A percentile compares a stretch with the other conserved stretches of the same genome.
Evolutionary conservation across 2,329 filamentous ascomycete genomes (phyloP).

Genomic region (Colletotrichum sp.): DNA sequence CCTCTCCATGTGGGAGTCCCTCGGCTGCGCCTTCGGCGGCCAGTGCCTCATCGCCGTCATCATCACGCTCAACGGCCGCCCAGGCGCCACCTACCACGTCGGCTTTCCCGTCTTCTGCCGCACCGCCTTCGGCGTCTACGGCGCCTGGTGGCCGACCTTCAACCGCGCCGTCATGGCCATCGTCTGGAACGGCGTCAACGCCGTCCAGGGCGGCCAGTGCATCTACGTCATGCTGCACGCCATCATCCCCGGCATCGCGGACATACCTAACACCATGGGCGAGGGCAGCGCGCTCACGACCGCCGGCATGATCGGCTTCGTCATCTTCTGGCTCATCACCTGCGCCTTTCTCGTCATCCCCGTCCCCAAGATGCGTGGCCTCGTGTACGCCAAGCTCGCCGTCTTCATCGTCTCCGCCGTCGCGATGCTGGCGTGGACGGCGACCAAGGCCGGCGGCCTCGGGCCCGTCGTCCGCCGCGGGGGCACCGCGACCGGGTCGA

Average conservation of each 20-base stretch:
- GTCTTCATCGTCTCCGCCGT: constrained; percentile 40
- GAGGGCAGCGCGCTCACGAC: constrained; percentile 41
- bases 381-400: constrained; percentile 28
- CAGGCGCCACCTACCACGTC: constrained; percentile 47
- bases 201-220: constrained; percentile 36
- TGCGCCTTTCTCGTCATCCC: constrained; percentile 42
- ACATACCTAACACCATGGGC: constrained; percentile 42
- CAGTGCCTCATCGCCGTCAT: constrained; percentile 42
- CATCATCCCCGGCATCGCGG: constrained; percentile 42
- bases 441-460: constrained; percentile 81
- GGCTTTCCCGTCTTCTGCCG: constrained; percentile 45
- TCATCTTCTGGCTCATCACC: constrained; percentile 43
- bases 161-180: constrained; percentile 48
- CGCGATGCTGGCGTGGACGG: constrained; percentile 52
- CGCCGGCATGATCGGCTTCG: constrained; percentile 45
- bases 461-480: constrained; percentile 63
- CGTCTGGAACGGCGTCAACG: constrained; percentile 49
- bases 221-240: constrained; percentile 40
- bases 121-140: constrained; percentile 46
- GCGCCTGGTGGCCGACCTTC: constrained; percentile 47
- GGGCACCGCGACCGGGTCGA: constrained; percentile 52
- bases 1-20: constrained; percentile 52
- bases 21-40: constrained; percentile 44
- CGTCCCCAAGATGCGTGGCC: constrained; percentile 22
- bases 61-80: constrained; percentile 44